phyloP scores from a whole-genome alignment of 83 land plant genomes.

The Thuja plicata region DNA sequence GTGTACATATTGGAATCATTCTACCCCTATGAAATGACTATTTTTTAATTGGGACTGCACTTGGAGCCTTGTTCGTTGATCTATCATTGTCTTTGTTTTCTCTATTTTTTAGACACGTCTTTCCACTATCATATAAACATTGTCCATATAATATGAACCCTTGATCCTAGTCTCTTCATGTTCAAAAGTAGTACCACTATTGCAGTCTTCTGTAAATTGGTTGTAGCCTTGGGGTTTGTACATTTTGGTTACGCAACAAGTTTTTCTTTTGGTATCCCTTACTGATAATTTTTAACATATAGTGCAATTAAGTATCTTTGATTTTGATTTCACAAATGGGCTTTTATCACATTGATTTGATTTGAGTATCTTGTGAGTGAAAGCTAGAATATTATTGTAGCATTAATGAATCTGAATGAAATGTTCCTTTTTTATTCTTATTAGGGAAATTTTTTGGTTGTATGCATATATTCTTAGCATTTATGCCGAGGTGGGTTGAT shows the following conservation, averaged over 20 bases:
- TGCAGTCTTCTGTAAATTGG: constrained; percentile 53
- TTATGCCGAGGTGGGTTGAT: not conserved
- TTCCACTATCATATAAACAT: too few species aligned
- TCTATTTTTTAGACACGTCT: too few species aligned
- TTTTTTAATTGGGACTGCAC: too few species aligned
- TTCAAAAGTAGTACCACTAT: constrained; percentile 22
- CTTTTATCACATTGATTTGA: not conserved
- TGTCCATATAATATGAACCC: too few species aligned
- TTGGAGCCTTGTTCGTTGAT: too few species aligned
- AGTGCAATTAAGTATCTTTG: not conserved
- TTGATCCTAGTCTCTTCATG: too few species aligned
- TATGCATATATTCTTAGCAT: too few species aligned
- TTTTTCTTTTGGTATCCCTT: too few species aligned
- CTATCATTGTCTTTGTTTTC: too few species aligned
- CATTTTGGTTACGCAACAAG: constrained; percentile 68
- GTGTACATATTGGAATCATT: too few species aligned
- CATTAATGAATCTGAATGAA: not conserved
- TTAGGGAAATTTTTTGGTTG: not conserved
- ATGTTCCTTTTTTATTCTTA: not conserved
- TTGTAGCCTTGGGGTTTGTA: constrained; percentile 72
- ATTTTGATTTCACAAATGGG: not conserved
- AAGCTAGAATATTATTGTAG: not conserved
- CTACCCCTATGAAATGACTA: too few species aligned
- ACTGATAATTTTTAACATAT: not conserved
- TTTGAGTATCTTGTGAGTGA: not conserved